Evolutionary conservation across 2,329 filamentous ascomycete species (phyloP), one percentile per base, ranked within the genome.

Genomic region (Talaromyces sp.): DNA sequence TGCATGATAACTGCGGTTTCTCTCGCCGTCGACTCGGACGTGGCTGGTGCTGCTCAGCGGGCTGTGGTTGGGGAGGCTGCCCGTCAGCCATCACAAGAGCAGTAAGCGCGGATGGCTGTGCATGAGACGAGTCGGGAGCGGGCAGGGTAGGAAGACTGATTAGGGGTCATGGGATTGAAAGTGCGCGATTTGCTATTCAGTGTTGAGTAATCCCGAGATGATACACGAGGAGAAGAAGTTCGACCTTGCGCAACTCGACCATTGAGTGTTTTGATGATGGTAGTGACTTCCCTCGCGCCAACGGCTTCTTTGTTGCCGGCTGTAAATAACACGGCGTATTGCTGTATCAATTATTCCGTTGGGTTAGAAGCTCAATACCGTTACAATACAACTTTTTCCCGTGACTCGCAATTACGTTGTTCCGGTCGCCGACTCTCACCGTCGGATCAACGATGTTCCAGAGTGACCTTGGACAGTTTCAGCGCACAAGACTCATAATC

Each of bases 1-100:
- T 56, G 25, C 61, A 62, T 17, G 61, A 62, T 15, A 62, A 39
- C 5, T 62, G 61, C 9, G 50, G 47, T 62, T 62, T 62, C 9
- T 62, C 49, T 17, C 61, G 47, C 4, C 61, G 61, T 39, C 61
- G 33, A 56, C 50, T 62, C 11, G 61, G 37, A 11, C 25, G 47
- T 39, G 61, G 61, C 31, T 39, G 59, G 19, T 45, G 17, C 47
- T 61, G 59, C 8, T 49, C 57, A 43, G 8, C 2, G 19, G 59
- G 43, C 19, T 41, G 59, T n/a, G 25, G 25, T 27, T 59, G 37
- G 27, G 43, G 37, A n/a, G 43, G 59, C 43, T 50, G 31, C 45
- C 45, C 45, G 31, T 61, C 59, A 27, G 59, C 59, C 59, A 61
- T 61, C 27, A 50, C 45, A 41, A 50, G 6, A 19, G 35, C 22